A percentile compares a stretch with the other conserved stretches of the same genome.
These are phyloP conservation scores for Acacia pycnantha DNA, from an alignment of 331 rosid species.

Conservation along the genomic window DNA sequence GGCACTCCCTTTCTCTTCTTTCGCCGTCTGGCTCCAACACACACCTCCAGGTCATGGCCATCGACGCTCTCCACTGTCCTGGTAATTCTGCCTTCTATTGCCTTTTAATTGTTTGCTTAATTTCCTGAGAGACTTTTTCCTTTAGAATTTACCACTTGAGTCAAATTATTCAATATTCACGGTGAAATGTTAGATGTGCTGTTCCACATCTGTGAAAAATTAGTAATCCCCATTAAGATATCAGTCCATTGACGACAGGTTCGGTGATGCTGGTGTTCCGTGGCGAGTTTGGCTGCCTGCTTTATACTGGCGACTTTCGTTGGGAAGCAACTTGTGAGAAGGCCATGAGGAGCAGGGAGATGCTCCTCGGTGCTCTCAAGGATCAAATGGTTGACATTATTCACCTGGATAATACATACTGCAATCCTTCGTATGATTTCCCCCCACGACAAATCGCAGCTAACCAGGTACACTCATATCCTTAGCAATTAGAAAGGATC, in stretches of 20 bases:
- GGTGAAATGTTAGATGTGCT: background rate
- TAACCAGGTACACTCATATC: slow-evolving; percentile 45
- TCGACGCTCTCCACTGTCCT: slow-evolving; percentile 74
- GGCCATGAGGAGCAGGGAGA: slow-evolving; percentile 35
- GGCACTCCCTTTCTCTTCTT: slow-evolving; percentile 48
- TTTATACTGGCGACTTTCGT: slow-evolving; percentile 71
- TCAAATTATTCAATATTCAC: background rate
- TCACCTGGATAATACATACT: slow-evolving; percentile 73
- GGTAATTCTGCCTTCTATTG: slow-evolving; percentile 26
- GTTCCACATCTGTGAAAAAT: background rate
- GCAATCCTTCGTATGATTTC: slow-evolving; percentile 63
- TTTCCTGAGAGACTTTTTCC: background rate
- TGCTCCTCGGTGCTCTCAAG: slow-evolving; percentile 49
- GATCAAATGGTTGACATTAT: slow-evolving; percentile 45
- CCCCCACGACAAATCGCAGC: slow-evolving; percentile 56
- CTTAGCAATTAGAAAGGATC: background rate
- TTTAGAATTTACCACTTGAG: background rate
- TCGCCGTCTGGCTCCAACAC: slow-evolving; percentile 35
- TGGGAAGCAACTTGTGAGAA: slow-evolving; percentile 55
- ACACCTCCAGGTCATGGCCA: slow-evolving; percentile 43
- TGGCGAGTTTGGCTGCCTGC: slow-evolving; percentile 64
- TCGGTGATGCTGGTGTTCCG: slow-evolving; percentile 69
- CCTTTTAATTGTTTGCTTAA: slow-evolving; percentile 29
- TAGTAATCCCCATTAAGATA: background rate
- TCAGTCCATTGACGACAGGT: slow-evolving; percentile 30